Evolutionary conservation across 1,284 basidiomycete genomes (phyloP).

Genomic region (Cryptococcus deneoformans): DNA sequence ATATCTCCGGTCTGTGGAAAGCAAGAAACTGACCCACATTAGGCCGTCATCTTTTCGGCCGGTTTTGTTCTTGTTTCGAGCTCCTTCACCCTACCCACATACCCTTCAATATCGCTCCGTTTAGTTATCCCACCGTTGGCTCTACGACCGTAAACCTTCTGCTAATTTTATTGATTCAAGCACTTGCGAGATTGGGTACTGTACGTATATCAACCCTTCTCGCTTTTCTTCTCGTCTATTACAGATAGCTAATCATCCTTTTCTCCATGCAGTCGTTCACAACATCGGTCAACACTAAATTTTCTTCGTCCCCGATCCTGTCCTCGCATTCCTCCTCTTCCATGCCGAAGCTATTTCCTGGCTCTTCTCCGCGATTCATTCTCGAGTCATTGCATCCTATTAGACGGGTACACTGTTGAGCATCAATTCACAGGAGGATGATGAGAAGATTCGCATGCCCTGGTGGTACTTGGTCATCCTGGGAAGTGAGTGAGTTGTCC

Average conservation of each 20-base stretch:
- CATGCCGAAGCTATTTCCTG: slow-evolving; percentile 16
- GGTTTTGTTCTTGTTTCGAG: slow-evolving; percentile 12
- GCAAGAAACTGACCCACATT: not conserved
- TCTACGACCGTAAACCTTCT: not conserved
- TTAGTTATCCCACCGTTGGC: slow-evolving; percentile 2
- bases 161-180: not conserved
- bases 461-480: slow-evolving; percentile 13
- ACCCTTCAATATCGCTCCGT: slow-evolving; percentile 8
- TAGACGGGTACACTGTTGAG: slow-evolving; percentile 9
- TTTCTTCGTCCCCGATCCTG: slow-evolving; percentile 14
- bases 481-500: slow-evolving; percentile 9
- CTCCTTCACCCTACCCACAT: slow-evolving; percentile 8
- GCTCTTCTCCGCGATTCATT: slow-evolving; percentile 16
- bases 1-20: not conserved
- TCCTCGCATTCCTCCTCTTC: slow-evolving; percentile 11
- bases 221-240: not conserved
- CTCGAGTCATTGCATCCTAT: slow-evolving; percentile 8
- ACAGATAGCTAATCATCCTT: not conserved
- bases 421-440: slow-evolving; percentile 9
- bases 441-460: slow-evolving; percentile 13
- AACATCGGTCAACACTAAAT: slow-evolving; percentile 12
- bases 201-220: not conserved
- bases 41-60: slow-evolving; percentile 15
- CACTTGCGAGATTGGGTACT: slow-evolving; percentile 9
- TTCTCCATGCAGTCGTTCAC: slow-evolving; percentile 4